Conservation (phyloP, 1,284 basidiomycete species). For the Ustilago cynodontis region DNA sequence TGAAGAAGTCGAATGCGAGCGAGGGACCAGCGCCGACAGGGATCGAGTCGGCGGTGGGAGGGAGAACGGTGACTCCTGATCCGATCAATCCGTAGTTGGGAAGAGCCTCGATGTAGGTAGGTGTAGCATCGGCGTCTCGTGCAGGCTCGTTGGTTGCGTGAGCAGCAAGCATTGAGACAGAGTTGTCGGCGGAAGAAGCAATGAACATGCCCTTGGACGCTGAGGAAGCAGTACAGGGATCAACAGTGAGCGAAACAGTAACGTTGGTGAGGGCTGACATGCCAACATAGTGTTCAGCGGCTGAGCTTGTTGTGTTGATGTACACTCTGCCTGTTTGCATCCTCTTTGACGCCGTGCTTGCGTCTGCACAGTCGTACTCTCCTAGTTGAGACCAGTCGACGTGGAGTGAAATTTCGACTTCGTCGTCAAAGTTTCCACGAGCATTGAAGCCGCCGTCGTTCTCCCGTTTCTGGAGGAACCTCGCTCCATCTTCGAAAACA, state of each 20-base stretch:
- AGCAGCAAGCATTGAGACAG: slow-evolving; percentile 33
- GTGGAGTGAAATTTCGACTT: slow-evolving; percentile 18
- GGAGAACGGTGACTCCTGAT: slow-evolving; percentile 36
- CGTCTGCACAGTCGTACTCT: slow-evolving; percentile 4
- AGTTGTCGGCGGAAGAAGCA: slow-evolving; percentile 6
- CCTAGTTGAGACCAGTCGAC: slow-evolving; percentile 28
- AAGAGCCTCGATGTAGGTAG: slow-evolving; percentile 75
- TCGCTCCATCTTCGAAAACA: not conserved
- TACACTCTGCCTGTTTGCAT: slow-evolving; percentile 29
- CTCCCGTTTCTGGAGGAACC: slow-evolving; percentile 10
- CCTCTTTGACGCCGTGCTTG: not conserved
- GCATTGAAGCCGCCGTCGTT: slow-evolving; percentile 20
- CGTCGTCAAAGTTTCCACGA: slow-evolving; percentile 33
- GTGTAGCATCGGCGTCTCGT: slow-evolving; percentile 73
- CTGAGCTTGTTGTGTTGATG: slow-evolving; percentile 24
- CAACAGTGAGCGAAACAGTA: slow-evolving; percentile 24
- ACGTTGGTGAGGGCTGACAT: slow-evolving; percentile 30
- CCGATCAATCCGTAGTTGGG: slow-evolving; percentile 60
- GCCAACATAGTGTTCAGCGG: slow-evolving; percentile 20
- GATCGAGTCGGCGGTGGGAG: slow-evolving; percentile 30
- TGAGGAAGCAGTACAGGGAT: slow-evolving; percentile 75
- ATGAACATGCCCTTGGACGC: slow-evolving; percentile 73
- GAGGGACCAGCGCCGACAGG: slow-evolving; percentile 18
- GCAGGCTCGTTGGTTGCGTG: slow-evolving; percentile 17
- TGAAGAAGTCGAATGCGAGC: slow-evolving; percentile 31